Evolutionary conservation across 495 filamentous ascomycete species (phyloP), one percentile per base, ranked within the genome.

Genomic region (Neurospora intermedia): DNA sequence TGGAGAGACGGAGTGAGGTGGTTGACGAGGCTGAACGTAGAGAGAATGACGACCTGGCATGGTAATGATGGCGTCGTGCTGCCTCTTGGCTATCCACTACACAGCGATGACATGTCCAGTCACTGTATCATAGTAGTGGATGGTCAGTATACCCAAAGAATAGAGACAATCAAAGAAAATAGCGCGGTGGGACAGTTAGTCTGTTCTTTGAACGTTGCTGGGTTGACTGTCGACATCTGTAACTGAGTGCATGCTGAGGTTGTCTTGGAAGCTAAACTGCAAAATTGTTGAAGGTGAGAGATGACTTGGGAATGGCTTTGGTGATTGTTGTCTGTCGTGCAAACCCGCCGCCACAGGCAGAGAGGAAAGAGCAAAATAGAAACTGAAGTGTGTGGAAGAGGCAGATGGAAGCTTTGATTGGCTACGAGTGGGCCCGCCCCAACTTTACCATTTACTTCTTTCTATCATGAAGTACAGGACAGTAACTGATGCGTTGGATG

Each of bases 401-500:
- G 54, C 54, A 66, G 27, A 31, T 66, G 54, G 23, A 66, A 66
- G 23, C 23, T 31, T 35, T 18, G 8, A 38, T 66, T 66, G 27
- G 54, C 54, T 66, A 66, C 54, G 27, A 66, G 23, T 35, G 27
- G 48, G 54, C 54, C 54, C 54, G 27, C 31, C 27, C 54, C 16
- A 10, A 66, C 6, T 35, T 38, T 16, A 66, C 27, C 13, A 31
- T 35, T 66, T 66, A 35, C 54, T 35, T 35, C 54, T 66, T 6
- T 18, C 6, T 38, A 4, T 38, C 35, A 38, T 2, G 27, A 62
- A 62, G 54, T 16, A 62, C 54, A 62, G 23, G 16, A 71, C 73
- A 46, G 39, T 69, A 70, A 70, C 73, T 35, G 54, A 43, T 69
- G 41, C 45, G 71, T 71, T 76, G 72, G 75, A 74, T 54, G 73